Evolutionary conservation across 1,139 yeast species (phyloP), one percentile per base, ranked within the genome.

Genomic region (Candida frijolesensis): DNA sequence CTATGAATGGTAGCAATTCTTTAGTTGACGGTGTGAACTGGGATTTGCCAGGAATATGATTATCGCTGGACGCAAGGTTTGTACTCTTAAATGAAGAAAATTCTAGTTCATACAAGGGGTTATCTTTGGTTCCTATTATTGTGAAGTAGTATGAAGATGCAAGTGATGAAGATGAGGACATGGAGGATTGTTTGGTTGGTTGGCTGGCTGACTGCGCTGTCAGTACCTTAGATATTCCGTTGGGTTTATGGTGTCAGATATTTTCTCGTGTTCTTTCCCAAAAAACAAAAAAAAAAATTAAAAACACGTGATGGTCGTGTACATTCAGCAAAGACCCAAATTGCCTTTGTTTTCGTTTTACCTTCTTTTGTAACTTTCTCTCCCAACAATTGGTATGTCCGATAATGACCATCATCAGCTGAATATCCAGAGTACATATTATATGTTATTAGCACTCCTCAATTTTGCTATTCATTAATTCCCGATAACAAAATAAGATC

Each of bases 21-120:
- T 81, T 81, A 65, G 89, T 82, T 51, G 85, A 88, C 22, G 80
- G 74, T 1, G 92, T 78, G 60, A 92, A 88, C 64, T 79, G 81
- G 34, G 87, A 78, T 48, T 73, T 18, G 84, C 96, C 66, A 72
- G 94, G 54, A 76, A 84, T 27, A 15, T 34, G 10, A 19, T 2
- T 33, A 81, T 80, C 55, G 10, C 51, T 34, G n/a, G 46, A 9
- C 19, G 55, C 35, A 3, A 61, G 49, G 15, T 54, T 42, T 4
- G 55, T 45, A 34, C 59, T 57, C 49, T 87, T 83, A 67, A 79
- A 83, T 0, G 96, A 83, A 2, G 95, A 89, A 54, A 94, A 87
- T 63, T 91, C 97, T 10, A 91, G 78, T 64, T 91, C 97, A 61
- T 91, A 94, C 3, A 95, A 66, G 0, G 97, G 97, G 54, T 82